phyloP scores from a whole-genome alignment of 2,329 filamentous ascomycete genomes.

The Clonostachys chloroleuca region DNA sequence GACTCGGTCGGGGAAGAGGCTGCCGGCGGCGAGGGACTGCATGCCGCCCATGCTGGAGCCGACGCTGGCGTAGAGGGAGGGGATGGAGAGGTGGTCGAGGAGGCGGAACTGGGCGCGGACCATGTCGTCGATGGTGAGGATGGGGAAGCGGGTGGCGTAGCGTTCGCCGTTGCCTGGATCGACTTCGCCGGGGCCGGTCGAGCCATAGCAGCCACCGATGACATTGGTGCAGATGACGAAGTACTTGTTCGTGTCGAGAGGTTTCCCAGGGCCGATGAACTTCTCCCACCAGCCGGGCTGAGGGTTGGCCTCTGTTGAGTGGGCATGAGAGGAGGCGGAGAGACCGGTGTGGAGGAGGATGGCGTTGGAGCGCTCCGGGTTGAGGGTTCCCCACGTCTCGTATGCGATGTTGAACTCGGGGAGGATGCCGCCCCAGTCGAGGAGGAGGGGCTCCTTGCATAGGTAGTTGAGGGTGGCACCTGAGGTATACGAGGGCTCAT shows the following conservation, averaged over 20 bases:
- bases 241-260: constrained; percentile 87
- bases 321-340: constrained; percentile 95
- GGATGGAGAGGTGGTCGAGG: constrained; percentile 72
- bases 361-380: constrained; percentile 77
- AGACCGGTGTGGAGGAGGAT: constrained; percentile 92
- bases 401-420: constrained; percentile 88
- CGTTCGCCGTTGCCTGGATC: constrained; percentile 84
- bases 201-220: constrained; percentile 92
- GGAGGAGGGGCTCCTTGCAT: constrained; percentile 67
- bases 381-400: constrained; percentile 85
- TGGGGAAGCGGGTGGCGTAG: constrained; percentile 93
- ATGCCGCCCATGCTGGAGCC: constrained; percentile 98
- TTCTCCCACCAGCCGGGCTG: constrained; percentile 98
- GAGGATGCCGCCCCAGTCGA: constrained; percentile 95
- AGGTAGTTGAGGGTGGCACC: constrained; percentile 78
- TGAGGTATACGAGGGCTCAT: constrained; percentile 90
- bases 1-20: constrained; percentile 78
- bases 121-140: constrained; percentile 96
- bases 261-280: constrained; percentile 85
- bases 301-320: constrained; percentile 81
- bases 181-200: constrained; percentile 82
- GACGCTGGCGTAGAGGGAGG: constrained; percentile 83
- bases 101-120: constrained; percentile 91
- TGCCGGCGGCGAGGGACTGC: constrained; percentile 87
- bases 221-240: constrained; percentile 96